Evolutionary conservation across 768 basidiomycete genomes (phyloP), one percentile per base, ranked within the genome.

Genomic region (Grammothele lineata): DNA sequence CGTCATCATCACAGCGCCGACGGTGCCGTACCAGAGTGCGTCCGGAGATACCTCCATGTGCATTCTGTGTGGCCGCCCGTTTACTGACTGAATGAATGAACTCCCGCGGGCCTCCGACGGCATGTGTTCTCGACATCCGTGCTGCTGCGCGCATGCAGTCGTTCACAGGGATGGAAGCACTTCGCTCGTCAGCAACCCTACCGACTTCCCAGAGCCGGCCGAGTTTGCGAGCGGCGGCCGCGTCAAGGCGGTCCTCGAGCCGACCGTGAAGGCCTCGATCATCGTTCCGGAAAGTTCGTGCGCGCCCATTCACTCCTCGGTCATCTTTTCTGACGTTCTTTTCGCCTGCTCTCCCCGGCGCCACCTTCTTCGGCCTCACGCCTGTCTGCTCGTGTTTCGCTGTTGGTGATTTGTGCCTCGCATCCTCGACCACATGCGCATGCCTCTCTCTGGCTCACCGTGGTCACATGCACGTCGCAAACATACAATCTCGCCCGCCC

Each of bases 231-330:
- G 71, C 22, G 64, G 75, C 17, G 62, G 71, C 26, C 78, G 76
- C 49, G 81, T 94, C 18, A 77, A 74, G 54, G 81, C 86, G 55
- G 75, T 98, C 12, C 87, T 91, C 57, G 96, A 98, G 64, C 96
- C 96, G 0, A 78, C 93, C 44, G 92, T 98, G 35, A 87, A 85
- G 53, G 92, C 94, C 9, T 87, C 87, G 1, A 94, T 99, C 59
- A 90, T 98, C 53, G 86, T 92, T 18, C 96, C 96, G 3, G 85
- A 95, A 75, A 88, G 90, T 91, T n/a, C n/a, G n/a, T n/a, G n/a
- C n/a, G n/a, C n/a, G 51, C 48, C 33, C 46, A 43, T 24, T 35
- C 22, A 34, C 23, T 41, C 40, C 17, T 18, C n/a, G 22, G 18
- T 30, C 27, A 7, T 12, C 22, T 38, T 3, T 17, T 37, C 10